phyloP scores from a whole-genome alignment of 208 protist species.

The Acanthamoeba quina region DNA sequence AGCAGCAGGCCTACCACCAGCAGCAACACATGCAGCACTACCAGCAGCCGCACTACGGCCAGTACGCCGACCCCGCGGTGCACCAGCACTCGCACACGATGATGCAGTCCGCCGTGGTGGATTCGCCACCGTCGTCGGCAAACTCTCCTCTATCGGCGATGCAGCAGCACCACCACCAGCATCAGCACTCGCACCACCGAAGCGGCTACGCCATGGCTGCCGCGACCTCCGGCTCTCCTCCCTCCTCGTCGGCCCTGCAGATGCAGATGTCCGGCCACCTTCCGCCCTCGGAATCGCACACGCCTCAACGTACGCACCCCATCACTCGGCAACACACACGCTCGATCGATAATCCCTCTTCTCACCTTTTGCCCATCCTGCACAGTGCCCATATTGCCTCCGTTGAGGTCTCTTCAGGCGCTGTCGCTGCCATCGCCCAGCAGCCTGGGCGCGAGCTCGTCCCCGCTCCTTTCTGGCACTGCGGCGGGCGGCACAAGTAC shows the following conservation, averaged over 20 bases:
- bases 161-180: not conserved
- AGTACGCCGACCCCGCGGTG: not conserved
- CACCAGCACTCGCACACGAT: not conserved
- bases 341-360: not conserved
- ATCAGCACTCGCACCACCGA: not conserved
- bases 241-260: conserved; percentile 28
- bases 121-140: conserved; percentile 20
- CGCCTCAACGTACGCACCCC: not conserved
- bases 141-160: not conserved
- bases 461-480: not conserved
- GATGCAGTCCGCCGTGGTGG: not conserved
- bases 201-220: not conserved
- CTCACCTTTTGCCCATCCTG: not conserved
- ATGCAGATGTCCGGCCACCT: conserved; percentile 25
- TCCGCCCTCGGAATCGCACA: not conserved
- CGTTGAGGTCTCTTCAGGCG: conserved; percentile 3
- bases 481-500: not conserved
- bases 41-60: not conserved
- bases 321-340: too few relatives aligned
- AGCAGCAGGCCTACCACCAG: not conserved
- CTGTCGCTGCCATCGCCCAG: not conserved
- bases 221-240: not conserved
- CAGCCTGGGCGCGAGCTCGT: not conserved
- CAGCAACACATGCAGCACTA: conserved; percentile 2
- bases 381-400: conserved; percentile 5